Conservation (phyloP, 2,329 filamentous ascomycete genomes). For the Aureobasidium mangrovei region DNA sequence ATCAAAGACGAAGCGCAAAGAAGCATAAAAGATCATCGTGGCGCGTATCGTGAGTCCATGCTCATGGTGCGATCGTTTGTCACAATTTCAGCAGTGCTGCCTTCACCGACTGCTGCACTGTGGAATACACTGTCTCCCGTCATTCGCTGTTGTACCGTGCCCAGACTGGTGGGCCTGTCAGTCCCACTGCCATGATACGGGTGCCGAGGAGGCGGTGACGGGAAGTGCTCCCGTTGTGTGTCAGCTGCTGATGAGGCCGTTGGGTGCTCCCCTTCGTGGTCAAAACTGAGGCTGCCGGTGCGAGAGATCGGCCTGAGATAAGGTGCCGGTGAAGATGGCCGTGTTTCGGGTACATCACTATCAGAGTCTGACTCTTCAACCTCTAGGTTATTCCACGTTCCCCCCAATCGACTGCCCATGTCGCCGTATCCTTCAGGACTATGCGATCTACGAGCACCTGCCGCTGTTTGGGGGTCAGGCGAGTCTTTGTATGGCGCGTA, state of each 20-base stretch:
- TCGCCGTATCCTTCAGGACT: conserved; percentile 9
- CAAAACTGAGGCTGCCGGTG: conserved; percentile 15
- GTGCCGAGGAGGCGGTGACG: background rate
- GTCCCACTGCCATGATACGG: conserved; percentile 1
- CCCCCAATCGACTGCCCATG: conserved; percentile 14
- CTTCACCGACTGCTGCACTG: conserved; percentile 12
- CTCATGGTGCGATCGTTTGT: conserved; percentile 13
- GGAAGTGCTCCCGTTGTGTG: conserved; percentile 6
- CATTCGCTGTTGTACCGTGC: conserved; percentile 14
- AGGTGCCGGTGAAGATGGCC: conserved; percentile 5
- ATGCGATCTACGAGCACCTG: conserved; percentile 2
- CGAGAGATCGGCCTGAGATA: conserved; percentile 15
- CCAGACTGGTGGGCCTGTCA: conserved; percentile 16
- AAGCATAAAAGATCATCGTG: background rate
- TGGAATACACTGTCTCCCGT: conserved; percentile 16
- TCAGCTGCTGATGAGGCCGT: conserved; percentile 1
- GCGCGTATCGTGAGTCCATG: conserved; percentile 6
- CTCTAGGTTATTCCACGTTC: conserved; percentile 14
- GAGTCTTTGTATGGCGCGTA: conserved; percentile 26
- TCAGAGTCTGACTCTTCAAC: conserved; percentile 7
- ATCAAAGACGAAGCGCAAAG: background rate
- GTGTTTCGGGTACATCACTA: background rate
- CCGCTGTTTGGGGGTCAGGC: conserved; percentile 16
- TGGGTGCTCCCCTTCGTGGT: background rate
- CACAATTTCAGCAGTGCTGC: conserved; percentile 14